Evolutionary conservation across 371 early-diverging fungal genomes (phyloP).

Genomic region (Actinomucor elegans): DNA sequence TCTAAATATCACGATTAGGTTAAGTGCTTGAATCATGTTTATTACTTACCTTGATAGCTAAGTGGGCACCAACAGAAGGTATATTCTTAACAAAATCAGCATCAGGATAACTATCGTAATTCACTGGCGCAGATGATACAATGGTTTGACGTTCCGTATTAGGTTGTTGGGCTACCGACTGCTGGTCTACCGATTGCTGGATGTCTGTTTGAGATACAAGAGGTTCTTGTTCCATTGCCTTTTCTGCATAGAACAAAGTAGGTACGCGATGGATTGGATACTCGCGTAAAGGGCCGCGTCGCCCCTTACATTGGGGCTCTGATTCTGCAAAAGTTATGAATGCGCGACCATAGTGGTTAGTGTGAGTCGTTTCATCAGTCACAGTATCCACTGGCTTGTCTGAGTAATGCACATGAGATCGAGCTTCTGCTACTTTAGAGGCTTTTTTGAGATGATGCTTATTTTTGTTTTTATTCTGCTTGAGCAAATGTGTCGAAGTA

Average conservation of each 20-base stretch:
- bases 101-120: slow-evolving; percentile 15
- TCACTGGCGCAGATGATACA: not conserved
- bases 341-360: slow-evolving; percentile 17
- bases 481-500: slow-evolving; percentile 1
- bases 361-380: not conserved
- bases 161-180: too few species aligned
- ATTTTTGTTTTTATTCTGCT: slow-evolving; percentile 23
- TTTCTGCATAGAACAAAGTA: slow-evolving; percentile 19
- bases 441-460: slow-evolving; percentile 12
- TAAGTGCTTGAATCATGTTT: not conserved
- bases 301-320: not conserved
- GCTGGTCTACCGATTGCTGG: too few species aligned
- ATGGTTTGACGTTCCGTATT: too few species aligned
- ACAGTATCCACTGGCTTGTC: not conserved
- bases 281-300: not conserved
- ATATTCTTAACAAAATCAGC: slow-evolving; percentile 6
- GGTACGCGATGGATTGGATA: slow-evolving; percentile 19
- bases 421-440: not conserved
- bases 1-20: not conserved
- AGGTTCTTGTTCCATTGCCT: not conserved
- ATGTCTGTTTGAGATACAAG: not conserved
- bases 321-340: slow-evolving; percentile 17
- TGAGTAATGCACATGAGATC: not conserved
- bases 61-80: slow-evolving; percentile 6
- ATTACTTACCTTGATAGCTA: slow-evolving; percentile 25